Base-by-base conservation (phyloP, 2,329 filamentous ascomycete species). In the Paraconiothyrium sp. region DNA sequence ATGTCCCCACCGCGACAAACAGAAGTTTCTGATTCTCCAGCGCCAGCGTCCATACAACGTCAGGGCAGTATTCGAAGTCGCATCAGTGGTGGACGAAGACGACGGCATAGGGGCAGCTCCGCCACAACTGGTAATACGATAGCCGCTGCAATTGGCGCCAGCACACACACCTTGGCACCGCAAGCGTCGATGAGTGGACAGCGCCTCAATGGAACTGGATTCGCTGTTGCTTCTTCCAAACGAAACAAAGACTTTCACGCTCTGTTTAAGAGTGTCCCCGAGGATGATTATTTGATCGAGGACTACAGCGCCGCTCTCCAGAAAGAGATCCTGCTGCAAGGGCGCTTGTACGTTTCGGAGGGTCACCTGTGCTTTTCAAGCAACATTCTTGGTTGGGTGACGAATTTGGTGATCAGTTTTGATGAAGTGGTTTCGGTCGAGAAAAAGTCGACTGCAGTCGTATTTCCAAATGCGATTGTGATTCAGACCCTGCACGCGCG, bases 351-450 rank as follows among this genome's bases (percentile, higher is more conserved):
- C 74, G 92, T 99, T 46, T 98, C 95, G 0, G 95, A 99, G 80
- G 94, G 94, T 11, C 94, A 99, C 76, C 88, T 99, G 50, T 99
- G 95, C 82, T 99, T 99, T 80, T 97, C 94, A 73, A 98, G 95
- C 83, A 99, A 99, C 76, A 99, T 99, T 67, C 87, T 99, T 50
- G 95, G 95, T 57, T 99, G 95, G 95, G 92, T 96, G 24, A 99
- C 95, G 0, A 99, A 95, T 1, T 84, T 99, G 46, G 94, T 99
- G 56, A 97, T 99, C 83, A 96, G 93, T 78, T 99, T 99, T 76
- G 95, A 99, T 74, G 95, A 99, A 78, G 92, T 99, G 60, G 92
- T 98, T 22, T 93, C 94, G 0, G 92, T 99, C 8, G 95, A 99
- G 80, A 98, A 98, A 82, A 92, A 97, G 78, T 97, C 90, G 76